Conservation (phyloP, 108 stramenopile genomes). For the Skeletonema marinoi region DNA sequence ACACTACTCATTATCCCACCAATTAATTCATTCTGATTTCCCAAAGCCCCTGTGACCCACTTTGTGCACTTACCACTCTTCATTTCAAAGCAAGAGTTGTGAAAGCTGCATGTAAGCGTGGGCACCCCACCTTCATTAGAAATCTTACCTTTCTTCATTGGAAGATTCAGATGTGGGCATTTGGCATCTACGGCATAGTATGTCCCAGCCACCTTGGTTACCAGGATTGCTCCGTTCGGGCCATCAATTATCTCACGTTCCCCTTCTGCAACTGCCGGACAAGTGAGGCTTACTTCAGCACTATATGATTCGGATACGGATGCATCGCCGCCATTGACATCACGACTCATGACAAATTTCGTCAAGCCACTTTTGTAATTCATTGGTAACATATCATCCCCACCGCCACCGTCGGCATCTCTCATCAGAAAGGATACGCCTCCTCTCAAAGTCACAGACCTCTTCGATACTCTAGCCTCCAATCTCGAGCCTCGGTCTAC, state of each 20-base stretch:
- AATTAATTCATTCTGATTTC: constrained; percentile 38
- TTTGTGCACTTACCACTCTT: constrained; percentile 37
- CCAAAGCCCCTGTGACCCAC: constrained; percentile 48
- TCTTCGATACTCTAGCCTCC: constrained; percentile 80
- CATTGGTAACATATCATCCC: constrained; percentile 82
- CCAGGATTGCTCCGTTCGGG: constrained; percentile 38
- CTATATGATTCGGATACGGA: background rate
- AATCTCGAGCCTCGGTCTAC: constrained; percentile 85
- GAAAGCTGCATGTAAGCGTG: constrained; percentile 44
- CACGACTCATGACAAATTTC: constrained; percentile 79
- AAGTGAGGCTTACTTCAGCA: constrained; percentile 8
- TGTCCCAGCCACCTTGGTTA: constrained; percentile 38
- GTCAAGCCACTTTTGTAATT: constrained; percentile 80
- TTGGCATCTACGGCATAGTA: constrained; percentile 53
- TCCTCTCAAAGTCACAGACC: constrained; percentile 75
- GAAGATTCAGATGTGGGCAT: constrained; percentile 53
- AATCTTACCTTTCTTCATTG: constrained; percentile 55
- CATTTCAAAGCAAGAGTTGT: constrained; percentile 52
- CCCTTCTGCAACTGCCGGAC: constrained; percentile 36
- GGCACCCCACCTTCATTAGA: constrained; percentile 26
- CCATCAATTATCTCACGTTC: constrained; percentile 41
- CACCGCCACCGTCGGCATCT: constrained; percentile 51
- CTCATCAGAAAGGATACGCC: constrained; percentile 84
- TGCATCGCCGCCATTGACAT: constrained; percentile 15
- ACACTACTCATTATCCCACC: constrained; percentile 46